Base-by-base conservation (phyloP, 2,329 filamentous ascomycete genomes). In the Basipetospora chlamydospora region DNA sequence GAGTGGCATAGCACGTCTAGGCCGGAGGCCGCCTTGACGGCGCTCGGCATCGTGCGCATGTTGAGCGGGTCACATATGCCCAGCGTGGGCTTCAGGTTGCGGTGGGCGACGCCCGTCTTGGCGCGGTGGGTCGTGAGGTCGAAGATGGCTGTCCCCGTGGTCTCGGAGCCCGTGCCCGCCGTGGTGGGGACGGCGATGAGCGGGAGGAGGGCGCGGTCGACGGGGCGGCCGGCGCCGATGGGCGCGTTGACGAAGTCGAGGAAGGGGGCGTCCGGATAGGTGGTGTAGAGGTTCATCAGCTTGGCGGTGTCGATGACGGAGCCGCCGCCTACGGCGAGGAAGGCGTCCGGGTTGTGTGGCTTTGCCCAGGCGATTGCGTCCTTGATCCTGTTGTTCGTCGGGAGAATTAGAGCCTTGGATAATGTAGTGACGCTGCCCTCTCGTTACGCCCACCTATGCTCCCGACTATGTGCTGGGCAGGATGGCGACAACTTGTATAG, bases 261-360 rank as follows among this genome's bases (percentile, higher is more conserved):
- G 53, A 98, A 95, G 47, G 90, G 83, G 23, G 88, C 88, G 6
- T 95, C 81, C 0, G 87, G 87, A 53, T 86, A 95, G 43, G 75
- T 78, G 1, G 79, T 82, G 61, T 96, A 96, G 0, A 98, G 70
- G 53, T 98, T 98, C 87, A 98, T 96, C 39, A 98, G 69, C 60
- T 98, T 98, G 38, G 90, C 88, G 1, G 90, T 98, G 59, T 98
- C 90, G 46, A 98, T 98, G 45, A 96, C 90, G 26, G 85, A 93
- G 26, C 90, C 90, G 47, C 86, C 71, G 20, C 82, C 90, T 12
- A 98, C 90, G 16, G 90, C 90, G 12, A 98, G 68, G 55, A 93
- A 95, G 3, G 84, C 85, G 57, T 96, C 90, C 0, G 86, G 81
- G 20, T 69, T 59, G 53, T 85, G 83, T 1, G 80, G 76, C 47